Evolutionary conservation across 768 basidiomycete species (phyloP).

Genomic region (Podaxis sp.): DNA sequence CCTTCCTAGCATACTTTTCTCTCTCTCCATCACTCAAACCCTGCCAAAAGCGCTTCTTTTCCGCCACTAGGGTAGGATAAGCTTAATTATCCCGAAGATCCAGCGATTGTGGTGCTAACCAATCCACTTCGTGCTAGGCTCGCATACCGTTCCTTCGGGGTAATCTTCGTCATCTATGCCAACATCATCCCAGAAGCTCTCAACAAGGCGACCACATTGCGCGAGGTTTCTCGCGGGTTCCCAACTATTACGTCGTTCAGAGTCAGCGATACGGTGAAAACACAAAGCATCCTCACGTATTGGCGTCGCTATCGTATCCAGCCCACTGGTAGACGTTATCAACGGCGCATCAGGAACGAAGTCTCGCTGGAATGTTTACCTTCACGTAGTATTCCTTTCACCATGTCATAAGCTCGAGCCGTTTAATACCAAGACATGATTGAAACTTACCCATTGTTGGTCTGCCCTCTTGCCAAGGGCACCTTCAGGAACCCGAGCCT

Average conservation of each 20-base stretch:
- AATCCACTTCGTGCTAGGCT: constrained; percentile 57
- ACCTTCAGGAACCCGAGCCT: constrained; percentile 45
- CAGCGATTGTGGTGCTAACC: constrained; percentile 34
- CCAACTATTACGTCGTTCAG: constrained; percentile 48
- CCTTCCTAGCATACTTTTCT: constrained; percentile 18
- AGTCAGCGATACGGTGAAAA: constrained; percentile 1
- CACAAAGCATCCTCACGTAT: constrained; percentile 44
- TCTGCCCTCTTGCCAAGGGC: constrained; percentile 22
- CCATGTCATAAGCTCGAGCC: not conserved
- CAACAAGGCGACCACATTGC: constrained; percentile 55
- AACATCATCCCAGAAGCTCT: constrained; percentile 65
- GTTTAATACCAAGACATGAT: not conserved
- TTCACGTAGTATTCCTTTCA: constrained; percentile 67
- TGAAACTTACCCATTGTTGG: constrained; percentile 15
- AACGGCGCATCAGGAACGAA: not conserved
- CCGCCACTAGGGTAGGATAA: constrained; percentile 28
- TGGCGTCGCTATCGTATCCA: constrained; percentile 53
- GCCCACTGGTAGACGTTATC: constrained; percentile 53
- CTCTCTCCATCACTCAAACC: constrained; percentile 24
- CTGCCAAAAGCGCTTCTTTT: constrained; percentile 36
- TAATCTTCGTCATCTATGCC: constrained; percentile 61
- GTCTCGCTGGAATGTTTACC: constrained; percentile 34
- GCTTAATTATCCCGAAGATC: not conserved
- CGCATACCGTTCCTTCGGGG: constrained; percentile 39
- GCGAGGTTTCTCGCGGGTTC: constrained; percentile 62